Conservation (phyloP, 192 early-diverging fungal species). For the Entophlyctis helioformis region DNA sequence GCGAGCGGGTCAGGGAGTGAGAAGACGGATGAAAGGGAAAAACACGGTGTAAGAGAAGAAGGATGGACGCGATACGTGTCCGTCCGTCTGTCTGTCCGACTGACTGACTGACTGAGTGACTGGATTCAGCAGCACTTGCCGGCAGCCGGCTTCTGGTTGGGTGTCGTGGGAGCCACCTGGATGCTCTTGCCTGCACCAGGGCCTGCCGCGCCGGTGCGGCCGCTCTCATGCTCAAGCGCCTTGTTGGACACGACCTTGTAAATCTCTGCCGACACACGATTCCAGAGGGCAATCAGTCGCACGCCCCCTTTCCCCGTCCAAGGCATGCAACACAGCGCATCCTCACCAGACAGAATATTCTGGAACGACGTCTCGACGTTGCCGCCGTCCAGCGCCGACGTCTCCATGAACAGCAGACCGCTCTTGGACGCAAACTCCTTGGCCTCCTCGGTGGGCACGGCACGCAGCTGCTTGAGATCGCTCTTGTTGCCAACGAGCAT, state of each 20-base stretch:
- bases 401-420: slow-evolving; percentile 93
- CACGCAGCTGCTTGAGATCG: slow-evolving; percentile 76
- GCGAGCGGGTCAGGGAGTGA: no score
- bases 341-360: slow-evolving; percentile 79
- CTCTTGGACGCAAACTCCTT: slow-evolving; percentile 93
- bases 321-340: neutral
- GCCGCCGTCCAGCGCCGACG: slow-evolving; percentile 90
- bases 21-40: no score
- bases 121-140: no score
- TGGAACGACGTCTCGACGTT: slow-evolving; percentile 96
- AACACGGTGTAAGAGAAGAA: no score
- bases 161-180: slow-evolving; percentile 8
- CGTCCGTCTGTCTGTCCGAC: no score
- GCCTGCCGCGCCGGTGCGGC: slow-evolving; percentile 3
- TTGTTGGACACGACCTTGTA: slow-evolving; percentile 97
- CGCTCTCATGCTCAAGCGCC: slow-evolving; percentile 55
- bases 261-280: slow-evolving; percentile 47
- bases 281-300: no score
- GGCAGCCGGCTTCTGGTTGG: no score
- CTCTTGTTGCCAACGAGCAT: slow-evolving; percentile 99
- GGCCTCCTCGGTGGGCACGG: slow-evolving; percentile 95
- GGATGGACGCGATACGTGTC: no score
- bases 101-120: no score
- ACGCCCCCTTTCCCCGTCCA: neutral
- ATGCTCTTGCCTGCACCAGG: slow-evolving; percentile 17